phyloP scores from a whole-genome alignment of 1,284 basidiomycete species.

The Rhodotorula sp. region DNA sequence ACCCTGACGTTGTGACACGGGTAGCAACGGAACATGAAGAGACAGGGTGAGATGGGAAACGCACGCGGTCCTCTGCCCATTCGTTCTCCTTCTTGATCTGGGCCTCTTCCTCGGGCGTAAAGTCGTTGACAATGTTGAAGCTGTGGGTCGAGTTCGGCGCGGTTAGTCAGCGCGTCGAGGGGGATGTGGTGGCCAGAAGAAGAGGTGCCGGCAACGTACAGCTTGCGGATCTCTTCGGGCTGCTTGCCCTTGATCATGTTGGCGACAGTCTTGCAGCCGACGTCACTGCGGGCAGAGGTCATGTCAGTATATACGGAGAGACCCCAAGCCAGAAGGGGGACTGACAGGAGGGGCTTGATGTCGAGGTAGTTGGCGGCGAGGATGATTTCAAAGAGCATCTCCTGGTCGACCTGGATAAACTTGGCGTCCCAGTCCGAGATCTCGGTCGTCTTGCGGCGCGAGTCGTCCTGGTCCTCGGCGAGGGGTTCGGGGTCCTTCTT shows the following conservation, averaged over 20 bases:
- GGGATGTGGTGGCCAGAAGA: too few relatives aligned
- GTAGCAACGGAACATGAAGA: background rate
- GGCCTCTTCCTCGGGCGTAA: slow-evolving; percentile 97
- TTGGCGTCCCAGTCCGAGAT: slow-evolving; percentile 99
- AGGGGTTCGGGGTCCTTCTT: slow-evolving; percentile 88
- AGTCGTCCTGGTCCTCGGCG: slow-evolving; percentile 76
- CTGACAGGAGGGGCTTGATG: slow-evolving; percentile 95
- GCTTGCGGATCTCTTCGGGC: slow-evolving; percentile 84
- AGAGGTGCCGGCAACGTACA: slow-evolving; percentile 56
- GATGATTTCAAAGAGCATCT: slow-evolving; percentile 92
- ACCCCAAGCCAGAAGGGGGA: slow-evolving; percentile 30
- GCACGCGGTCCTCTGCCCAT: slow-evolving; percentile 54
- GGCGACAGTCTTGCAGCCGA: slow-evolving; percentile 99
- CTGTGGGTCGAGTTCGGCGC: slow-evolving; percentile 8
- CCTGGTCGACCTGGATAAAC: slow-evolving; percentile 59
- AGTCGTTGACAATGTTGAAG: slow-evolving; percentile 70
- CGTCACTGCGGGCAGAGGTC: slow-evolving; percentile 64
- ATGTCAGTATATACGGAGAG: background rate
- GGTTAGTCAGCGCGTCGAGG: background rate
- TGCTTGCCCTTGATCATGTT: slow-evolving; percentile 99
- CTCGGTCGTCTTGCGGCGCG: slow-evolving; percentile 94
- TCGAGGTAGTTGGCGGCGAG: slow-evolving; percentile 99
- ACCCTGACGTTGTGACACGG: background rate
- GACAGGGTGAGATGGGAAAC: background rate
- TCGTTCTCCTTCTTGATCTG: slow-evolving; percentile 99